These are phyloP conservation scores for Pythium insidiosum DNA, from an alignment of 352 stramenopile species.

Conservation along the genomic window DNA sequence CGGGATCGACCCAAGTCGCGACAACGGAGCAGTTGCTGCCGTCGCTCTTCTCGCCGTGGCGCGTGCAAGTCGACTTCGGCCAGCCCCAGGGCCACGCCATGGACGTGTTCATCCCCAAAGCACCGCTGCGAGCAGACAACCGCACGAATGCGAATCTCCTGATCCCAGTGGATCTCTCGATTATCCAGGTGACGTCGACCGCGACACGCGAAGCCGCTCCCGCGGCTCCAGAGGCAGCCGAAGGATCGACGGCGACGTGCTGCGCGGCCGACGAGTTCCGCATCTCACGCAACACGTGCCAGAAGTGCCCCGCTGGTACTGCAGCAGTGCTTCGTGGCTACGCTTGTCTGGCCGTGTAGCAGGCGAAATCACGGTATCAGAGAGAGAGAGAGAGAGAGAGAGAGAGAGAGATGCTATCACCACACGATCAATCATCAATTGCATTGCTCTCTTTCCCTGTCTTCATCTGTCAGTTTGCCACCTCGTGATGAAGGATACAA, in stretches of 20 bases:
- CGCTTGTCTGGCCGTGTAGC: slow-evolving; percentile 3
- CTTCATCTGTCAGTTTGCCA: no score
- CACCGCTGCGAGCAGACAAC: background rate
- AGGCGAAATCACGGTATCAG: no score
- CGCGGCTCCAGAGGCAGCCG: background rate
- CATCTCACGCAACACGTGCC: slow-evolving; percentile 2
- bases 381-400: no score
- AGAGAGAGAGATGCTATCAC: no score
- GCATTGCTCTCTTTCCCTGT: no score
- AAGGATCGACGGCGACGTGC: background rate
- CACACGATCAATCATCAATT: no score
- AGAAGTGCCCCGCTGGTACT: slow-evolving; percentile 3
- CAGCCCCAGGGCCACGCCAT: background rate
- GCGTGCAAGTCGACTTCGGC: background rate
- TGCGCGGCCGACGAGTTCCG: slow-evolving; percentile 5
- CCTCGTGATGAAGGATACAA: no score
- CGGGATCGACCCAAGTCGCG: background rate
- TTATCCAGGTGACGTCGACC: background rate
- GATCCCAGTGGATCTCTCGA: background rate
- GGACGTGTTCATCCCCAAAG: slow-evolving; percentile 3
- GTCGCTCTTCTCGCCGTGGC: slow-evolving; percentile 5
- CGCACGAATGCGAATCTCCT: background rate
- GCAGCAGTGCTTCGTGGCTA: background rate
- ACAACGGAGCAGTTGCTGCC: slow-evolving; percentile 1
- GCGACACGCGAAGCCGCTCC: background rate